phyloP scores from a whole-genome alignment of 352 stramenopile genomes.

The Aphanomyces euteiches region DNA sequence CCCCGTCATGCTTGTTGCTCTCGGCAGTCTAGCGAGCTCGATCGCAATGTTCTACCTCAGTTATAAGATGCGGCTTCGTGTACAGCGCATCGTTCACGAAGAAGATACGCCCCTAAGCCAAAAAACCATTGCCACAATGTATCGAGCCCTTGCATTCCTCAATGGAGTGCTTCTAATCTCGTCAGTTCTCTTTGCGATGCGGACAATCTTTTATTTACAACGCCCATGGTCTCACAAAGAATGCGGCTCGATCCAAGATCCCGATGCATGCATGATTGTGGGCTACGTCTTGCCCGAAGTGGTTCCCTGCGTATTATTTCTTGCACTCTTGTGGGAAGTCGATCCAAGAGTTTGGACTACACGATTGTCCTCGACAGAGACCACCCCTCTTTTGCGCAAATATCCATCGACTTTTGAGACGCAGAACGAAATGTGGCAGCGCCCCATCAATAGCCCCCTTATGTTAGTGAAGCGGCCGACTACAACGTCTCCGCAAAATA shows the following conservation, averaged over 20 bases:
- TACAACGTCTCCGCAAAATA: neutral
- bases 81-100: conserved; percentile 48
- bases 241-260: conserved; percentile 56
- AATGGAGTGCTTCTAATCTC: conserved; percentile 68
- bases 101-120: neutral
- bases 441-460: conserved; percentile 13
- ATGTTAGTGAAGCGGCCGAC: neutral
- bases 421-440: conserved; percentile 12
- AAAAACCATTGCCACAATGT: conserved; percentile 33
- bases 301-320: conserved; percentile 66
- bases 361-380: conserved; percentile 3
- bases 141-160: conserved; percentile 66
- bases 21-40: conserved; percentile 62
- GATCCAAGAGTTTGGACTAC: conserved; percentile 44
- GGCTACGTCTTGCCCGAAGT: conserved; percentile 71
- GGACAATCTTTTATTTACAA: conserved; percentile 79
- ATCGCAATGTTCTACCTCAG: conserved; percentile 72
- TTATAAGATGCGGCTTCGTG: conserved; percentile 62
- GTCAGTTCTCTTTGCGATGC: conserved; percentile 58
- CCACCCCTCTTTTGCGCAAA: conserved; percentile 18
- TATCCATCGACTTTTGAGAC: conserved; percentile 12
- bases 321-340: conserved; percentile 84
- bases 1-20: conserved; percentile 63
- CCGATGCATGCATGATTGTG: conserved; percentile 63
- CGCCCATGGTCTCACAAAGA: conserved; percentile 68